A percentile compares a stretch with the other conserved stretches of the same genome.
Conservation (phyloP, 345 rosid genomes). For the Salix udensis region DNA sequence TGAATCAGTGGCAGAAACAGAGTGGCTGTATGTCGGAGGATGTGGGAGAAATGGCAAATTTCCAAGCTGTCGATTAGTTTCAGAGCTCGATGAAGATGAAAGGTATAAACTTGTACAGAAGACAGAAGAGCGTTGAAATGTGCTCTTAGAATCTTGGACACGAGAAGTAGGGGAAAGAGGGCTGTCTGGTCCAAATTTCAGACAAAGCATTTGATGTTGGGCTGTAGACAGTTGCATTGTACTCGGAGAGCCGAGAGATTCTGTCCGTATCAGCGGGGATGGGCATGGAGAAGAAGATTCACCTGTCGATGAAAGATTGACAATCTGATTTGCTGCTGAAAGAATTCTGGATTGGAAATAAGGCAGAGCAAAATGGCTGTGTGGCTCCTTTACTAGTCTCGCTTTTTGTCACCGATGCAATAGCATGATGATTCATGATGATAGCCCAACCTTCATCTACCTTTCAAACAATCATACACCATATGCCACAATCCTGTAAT, state of each 20-base stretch:
- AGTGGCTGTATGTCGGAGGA: constrained; percentile 47
- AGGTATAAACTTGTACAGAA: constrained; percentile 74
- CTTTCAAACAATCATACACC: neutral
- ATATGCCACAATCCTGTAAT: neutral
- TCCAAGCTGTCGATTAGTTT: constrained; percentile 50
- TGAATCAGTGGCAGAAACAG: constrained; percentile 51
- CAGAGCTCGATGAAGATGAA: constrained; percentile 74
- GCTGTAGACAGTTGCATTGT: constrained; percentile 14
- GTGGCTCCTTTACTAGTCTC: constrained; percentile 16
- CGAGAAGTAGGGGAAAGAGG: constrained; percentile 41
- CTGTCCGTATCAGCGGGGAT: constrained; percentile 37
- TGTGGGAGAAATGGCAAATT: constrained; percentile 83
- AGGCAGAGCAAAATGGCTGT: constrained; percentile 1
- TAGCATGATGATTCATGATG: constrained; percentile 14
- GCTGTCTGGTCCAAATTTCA: constrained; percentile 36
- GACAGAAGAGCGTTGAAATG: constrained; percentile 66
- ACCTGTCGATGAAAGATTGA: constrained; percentile 21
- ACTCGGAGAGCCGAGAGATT: constrained; percentile 27
- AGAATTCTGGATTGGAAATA: constrained; percentile 19
- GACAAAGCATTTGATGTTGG: constrained; percentile 16
- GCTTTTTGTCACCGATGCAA: constrained; percentile 6
- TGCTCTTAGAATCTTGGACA: constrained; percentile 28
- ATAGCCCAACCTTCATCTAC: neutral
- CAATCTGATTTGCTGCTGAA: constrained; percentile 29
- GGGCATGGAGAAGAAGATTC: constrained; percentile 32